phyloP scores from a whole-genome alignment of 306 rosid genomes.

The Castanea sativa region DNA sequence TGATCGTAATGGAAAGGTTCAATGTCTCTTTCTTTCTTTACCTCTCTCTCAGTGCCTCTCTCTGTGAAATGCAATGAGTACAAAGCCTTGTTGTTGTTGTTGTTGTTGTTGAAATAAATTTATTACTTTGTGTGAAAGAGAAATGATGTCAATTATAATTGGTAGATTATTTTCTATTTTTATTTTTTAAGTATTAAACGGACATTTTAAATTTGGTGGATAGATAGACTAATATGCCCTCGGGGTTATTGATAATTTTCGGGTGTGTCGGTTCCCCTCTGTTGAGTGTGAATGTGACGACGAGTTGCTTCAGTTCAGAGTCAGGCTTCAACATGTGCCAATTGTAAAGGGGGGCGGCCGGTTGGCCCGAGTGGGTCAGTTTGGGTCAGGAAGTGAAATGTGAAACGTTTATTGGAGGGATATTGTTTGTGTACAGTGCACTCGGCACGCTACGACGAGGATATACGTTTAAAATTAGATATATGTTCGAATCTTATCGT shows the following conservation, averaged over 20 bases:
- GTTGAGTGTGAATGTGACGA: not conserved
- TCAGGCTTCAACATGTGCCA: no score
- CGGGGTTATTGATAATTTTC: not conserved
- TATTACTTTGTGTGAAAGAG: constrained; percentile 13
- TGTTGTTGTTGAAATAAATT: constrained; percentile 15
- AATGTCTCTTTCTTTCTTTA: constrained; percentile 1
- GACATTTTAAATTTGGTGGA: constrained; percentile 22
- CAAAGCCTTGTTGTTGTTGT: constrained; percentile 7
- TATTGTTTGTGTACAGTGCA: no score
- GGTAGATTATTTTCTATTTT: constrained; percentile 21
- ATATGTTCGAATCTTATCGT: accelerated
- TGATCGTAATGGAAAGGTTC: constrained; percentile 22
- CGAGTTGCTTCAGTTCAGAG: no score
- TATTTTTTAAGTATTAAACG: constrained; percentile 33
- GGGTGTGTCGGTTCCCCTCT: not conserved
- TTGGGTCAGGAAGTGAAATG: no score
- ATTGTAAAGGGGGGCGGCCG: no score
- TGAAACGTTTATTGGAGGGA: no score
- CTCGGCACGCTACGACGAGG: accelerated
- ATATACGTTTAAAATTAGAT: no score
- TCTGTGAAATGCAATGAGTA: constrained; percentile 25
- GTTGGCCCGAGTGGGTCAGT: no score
- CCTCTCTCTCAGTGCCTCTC: not conserved
- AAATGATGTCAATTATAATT: constrained; percentile 1
- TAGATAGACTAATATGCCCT: constrained; percentile 14